A percentile compares a stretch with the other conserved stretches of the same genome.
phyloP scores from a whole-genome alignment of 2,329 filamentous ascomycete genomes.

The Fusarium sulawesiense region DNA sequence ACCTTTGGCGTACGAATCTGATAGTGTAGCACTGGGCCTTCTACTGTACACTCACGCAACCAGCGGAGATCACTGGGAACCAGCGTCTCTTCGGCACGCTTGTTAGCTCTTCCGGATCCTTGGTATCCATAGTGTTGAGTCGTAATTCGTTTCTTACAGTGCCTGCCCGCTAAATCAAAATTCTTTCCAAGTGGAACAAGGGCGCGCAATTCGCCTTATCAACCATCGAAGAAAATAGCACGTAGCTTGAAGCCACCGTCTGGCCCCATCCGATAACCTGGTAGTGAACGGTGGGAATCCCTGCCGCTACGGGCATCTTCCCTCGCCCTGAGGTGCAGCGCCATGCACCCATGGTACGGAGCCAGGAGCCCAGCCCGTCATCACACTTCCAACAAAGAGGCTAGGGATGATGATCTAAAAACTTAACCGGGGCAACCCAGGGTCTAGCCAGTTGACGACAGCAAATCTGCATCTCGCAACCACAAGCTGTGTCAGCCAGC shows the following conservation, averaged over 20 bases:
- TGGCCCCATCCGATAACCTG: constrained; percentile 45
- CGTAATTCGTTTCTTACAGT: constrained; percentile 26
- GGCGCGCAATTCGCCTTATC: constrained; percentile 32
- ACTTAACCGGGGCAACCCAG: constrained; percentile 40
- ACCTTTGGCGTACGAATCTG: background rate
- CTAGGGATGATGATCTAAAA: constrained; percentile 43
- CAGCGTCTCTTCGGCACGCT: constrained; percentile 9
- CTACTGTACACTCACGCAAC: background rate
- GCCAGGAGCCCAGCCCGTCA: constrained; percentile 38
- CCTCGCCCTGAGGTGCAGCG: constrained; percentile 33
- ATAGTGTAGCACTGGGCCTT: constrained; percentile 7
- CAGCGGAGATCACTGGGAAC: background rate
- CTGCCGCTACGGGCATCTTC: constrained; percentile 34
- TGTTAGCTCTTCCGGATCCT: constrained; percentile 29
- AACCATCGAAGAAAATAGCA: constrained; percentile 40
- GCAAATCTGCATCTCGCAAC: constrained; percentile 40
- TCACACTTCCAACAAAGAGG: constrained; percentile 37
- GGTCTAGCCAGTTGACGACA: constrained; percentile 37
- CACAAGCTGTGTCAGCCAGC: constrained; percentile 38
- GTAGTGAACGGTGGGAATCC: constrained; percentile 39
- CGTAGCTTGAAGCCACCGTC: constrained; percentile 44
- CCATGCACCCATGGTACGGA: constrained; percentile 19
- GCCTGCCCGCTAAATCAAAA: constrained; percentile 9
- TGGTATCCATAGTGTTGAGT: constrained; percentile 18
- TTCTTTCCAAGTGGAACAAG: constrained; percentile 27